Base-by-base conservation (phyloP, 257 asterid genomes). In the Paulownia fortunei region DNA sequence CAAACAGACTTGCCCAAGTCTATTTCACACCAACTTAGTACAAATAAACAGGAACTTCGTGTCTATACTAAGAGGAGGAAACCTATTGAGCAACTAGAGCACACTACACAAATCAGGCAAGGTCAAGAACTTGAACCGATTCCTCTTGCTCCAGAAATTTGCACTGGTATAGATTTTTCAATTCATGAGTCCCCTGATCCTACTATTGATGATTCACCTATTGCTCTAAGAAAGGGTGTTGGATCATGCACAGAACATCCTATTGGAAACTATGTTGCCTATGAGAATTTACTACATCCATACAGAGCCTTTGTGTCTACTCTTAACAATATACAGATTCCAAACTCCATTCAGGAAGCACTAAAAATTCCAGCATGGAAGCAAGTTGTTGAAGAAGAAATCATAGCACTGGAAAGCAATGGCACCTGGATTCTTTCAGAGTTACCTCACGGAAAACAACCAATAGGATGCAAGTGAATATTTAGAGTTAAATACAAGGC, bases 371-470 rank as follows among this genome's bases (percentile, higher is more conserved):
- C 36, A 1, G 36, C 36, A 30, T 36, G 52, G 23, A 67, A 67
- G 6, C 10, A 12, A 10, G 27, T 24, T 1, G 52, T 32, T 30
- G 73, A 67, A 67, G 73, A 67, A 46, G 51, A 67, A 67, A 32
- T 67, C 55, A 37, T 3, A 37, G 52, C 73, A 19, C 56, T 67
- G 37, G 52, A 67, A 67, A 67, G 32, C 55, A 67, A 67, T 21
- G 30, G 18, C 52, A 36, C 52, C 19, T 67, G 73, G 26, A 21
- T 16, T 7, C 30, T 67, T 67, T 41, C 27, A 34, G 55, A 41
- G 13, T 36, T n/a, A 26, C 52, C 73, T 36, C 26, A 41, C 27
- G 26, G 24, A 67, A 19, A n/a, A n/a, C n/a, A n/a, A n/a, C n/a
- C n/a, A n/a, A n/a, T n/a, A n/a, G n/a, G n/a, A n/a, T n/a, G n/a